Base-by-base conservation (phyloP, 2,329 filamentous ascomycete species). In the Ophiostoma triangulosporum region DNA sequence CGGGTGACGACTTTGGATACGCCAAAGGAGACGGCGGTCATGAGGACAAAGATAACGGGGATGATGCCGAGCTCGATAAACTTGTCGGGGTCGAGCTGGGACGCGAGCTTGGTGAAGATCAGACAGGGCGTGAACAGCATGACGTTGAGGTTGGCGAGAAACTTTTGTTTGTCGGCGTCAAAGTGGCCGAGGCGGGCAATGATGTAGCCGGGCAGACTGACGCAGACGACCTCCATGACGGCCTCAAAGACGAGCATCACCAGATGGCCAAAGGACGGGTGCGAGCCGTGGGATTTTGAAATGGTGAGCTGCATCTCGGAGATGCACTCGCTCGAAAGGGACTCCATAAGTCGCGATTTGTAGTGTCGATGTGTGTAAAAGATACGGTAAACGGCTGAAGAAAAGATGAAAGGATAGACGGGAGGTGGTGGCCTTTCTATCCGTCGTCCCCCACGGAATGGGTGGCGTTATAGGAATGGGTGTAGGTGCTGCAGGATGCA, bases 121-220 rank as follows among this genome's bases (percentile, higher is more conserved):
- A 98, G 81, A 67, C 93, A 97, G 59, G 93, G 93, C 29, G 93
- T 98, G 69, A 98, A 98, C 40, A 98, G 76, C 72, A 86, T 87
- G 56, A 96, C 89, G 67, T 98, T 98, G 61, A 98, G 75, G 65
- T 98, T 96, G 52, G 93, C 91, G 50, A 96, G 76, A 64, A 98
- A 94, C 69, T 96, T 97, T 68, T 98, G 93, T 66, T 90, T 87
- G 51, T 95, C 89, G 58, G 88, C 88, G 69, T 95, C 88, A 69
- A 98, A 97, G 71, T 95, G 86, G 65, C 93, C 93, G 62, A 88
- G 76, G 36, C 86, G 76, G 12, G 93, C 93, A 52, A 96, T 82
- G 58, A 98, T 84, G 69, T 96, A 98, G 27, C 93, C 93, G 0
- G 93, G 93, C 60, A 96, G 70, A 67, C 86, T 91, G 66, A 98